A percentile compares a stretch with the other conserved stretches of the same genome.
Conservation (phyloP, 2,329 filamentous ascomycete genomes). For the Trichoderma brevicompactum region DNA sequence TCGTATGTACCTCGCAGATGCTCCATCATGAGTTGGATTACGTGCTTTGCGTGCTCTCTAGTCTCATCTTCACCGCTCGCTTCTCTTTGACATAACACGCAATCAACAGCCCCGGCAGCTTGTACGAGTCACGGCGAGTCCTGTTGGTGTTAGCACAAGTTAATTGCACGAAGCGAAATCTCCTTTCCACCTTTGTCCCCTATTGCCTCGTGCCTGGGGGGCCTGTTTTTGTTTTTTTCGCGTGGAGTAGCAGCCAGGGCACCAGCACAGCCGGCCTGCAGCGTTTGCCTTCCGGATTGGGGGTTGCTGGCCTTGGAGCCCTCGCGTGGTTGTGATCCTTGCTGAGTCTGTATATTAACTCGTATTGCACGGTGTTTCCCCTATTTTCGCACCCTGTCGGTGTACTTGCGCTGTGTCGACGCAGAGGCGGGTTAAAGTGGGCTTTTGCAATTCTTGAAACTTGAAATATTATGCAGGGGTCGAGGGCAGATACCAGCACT, state of each 20-base stretch:
- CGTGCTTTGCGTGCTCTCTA: too few relatives aligned
- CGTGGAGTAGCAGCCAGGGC: background rate
- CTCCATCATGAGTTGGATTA: too few relatives aligned
- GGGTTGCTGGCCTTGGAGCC: background rate
- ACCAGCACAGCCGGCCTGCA: conserved; percentile 5
- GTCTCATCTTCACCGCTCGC: background rate
- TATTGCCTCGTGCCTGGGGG: background rate
- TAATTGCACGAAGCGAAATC: too few relatives aligned
- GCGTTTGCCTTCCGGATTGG: conserved; percentile 8
- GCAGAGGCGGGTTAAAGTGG: conserved; percentile 10
- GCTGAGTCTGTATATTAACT: conserved; percentile 8
- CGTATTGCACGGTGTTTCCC: conserved; percentile 9
- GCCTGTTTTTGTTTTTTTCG: background rate
- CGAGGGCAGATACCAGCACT: background rate
- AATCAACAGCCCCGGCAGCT: background rate
- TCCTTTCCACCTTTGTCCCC: background rate
- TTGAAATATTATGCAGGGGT: conserved; percentile 2
- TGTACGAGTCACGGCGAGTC: background rate
- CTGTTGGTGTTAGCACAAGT: background rate
- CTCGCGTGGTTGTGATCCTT: conserved; percentile 12
- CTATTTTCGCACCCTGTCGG: background rate
- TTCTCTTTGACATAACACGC: background rate
- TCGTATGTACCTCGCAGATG: too few relatives aligned
- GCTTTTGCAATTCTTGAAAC: conserved; percentile 8
- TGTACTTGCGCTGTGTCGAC: background rate